Percentiles rank a stretch among this genome's conserved stretches.
phyloP scores from a whole-genome alignment of 164 flowering plant species.

The Pachysandra terminalis region DNA sequence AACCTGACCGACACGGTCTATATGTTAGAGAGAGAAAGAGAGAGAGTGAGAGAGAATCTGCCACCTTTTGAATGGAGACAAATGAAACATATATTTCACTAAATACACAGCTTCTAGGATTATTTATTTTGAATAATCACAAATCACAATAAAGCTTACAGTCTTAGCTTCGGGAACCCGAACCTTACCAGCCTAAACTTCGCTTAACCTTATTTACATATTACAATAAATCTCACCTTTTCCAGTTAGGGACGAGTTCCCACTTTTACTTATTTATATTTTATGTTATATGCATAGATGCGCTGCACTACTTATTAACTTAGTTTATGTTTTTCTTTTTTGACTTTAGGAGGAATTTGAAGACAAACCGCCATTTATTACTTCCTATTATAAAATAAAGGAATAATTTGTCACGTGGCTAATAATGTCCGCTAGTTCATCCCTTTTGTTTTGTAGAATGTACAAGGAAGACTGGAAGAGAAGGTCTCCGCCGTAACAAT shows the following conservation, averaged over 20 bases:
- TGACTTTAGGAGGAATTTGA: background rate
- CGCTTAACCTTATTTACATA: too few species aligned
- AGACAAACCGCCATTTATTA: slow-evolving; percentile 7
- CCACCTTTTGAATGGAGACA: slow-evolving; percentile 23
- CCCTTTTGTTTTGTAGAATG: too few species aligned
- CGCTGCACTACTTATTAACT: too few species aligned
- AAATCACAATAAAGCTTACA: slow-evolving; percentile 1
- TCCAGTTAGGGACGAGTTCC: slow-evolving; percentile 20
- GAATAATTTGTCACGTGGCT: background rate
- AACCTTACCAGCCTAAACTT: too few species aligned
- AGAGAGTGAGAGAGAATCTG: slow-evolving; percentile 19
- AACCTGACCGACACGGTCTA: slow-evolving; percentile 10
- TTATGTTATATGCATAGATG: too few species aligned
- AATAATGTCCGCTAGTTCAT: too few species aligned
- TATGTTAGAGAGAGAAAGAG: background rate
- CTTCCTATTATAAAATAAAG: too few species aligned
- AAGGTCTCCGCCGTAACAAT: slow-evolving; percentile 20
- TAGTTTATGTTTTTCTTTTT: background rate
- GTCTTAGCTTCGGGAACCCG: slow-evolving; percentile 17
- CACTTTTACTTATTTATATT: slow-evolving; percentile 19
- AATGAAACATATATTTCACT: slow-evolving; percentile 20
- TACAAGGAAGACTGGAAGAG: too few species aligned
- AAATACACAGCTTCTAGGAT: slow-evolving; percentile 11
- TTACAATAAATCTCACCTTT: slow-evolving; percentile 1
- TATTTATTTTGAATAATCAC: background rate